Conservation (phyloP, 2,329 filamentous ascomycete species). For the Biscogniauxia mediterranea region DNA sequence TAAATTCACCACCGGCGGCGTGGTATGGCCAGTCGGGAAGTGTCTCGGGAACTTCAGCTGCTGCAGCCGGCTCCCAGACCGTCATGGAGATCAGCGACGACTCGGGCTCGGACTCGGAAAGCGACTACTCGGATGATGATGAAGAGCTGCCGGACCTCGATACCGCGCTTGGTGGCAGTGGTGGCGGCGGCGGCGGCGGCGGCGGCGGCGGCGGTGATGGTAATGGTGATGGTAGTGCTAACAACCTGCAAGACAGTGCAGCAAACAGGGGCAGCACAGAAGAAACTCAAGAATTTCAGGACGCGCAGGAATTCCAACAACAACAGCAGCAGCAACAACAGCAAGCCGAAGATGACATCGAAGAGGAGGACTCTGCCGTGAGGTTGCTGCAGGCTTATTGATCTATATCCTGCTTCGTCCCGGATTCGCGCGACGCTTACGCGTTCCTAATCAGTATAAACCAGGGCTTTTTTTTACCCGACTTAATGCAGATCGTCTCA, state of each 20-base stretch:
- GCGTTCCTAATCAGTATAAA: too few relatives aligned
- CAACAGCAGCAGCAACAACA: background rate
- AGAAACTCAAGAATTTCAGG: background rate
- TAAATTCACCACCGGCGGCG: too few relatives aligned
- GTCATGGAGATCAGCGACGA: slow-evolving; percentile 8
- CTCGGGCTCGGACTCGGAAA: slow-evolving; percentile 4
- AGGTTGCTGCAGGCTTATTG: too few relatives aligned
- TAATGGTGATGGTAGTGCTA: too few relatives aligned
- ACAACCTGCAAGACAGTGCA: background rate
- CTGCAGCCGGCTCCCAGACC: background rate
- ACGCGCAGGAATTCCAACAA: background rate
- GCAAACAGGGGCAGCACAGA: background rate
- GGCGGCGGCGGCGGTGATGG: too few relatives aligned
- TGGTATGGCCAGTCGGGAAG: too few relatives aligned
- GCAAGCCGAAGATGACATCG: background rate
- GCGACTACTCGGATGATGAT: background rate
- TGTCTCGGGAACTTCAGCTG: too few relatives aligned
- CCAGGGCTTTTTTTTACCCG: too few relatives aligned
- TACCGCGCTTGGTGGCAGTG: background rate
- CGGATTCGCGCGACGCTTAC: too few relatives aligned
- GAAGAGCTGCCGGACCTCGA: slow-evolving; percentile 6
- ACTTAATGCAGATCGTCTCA: too few relatives aligned
- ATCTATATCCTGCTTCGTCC: too few relatives aligned
- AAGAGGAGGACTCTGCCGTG: background rate
- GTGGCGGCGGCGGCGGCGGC: background rate